Percentiles rank a stretch among this genome's conserved stretches.
phyloP scores from a whole-genome alignment of 805 yeast genomes.

The Candida succiphila region DNA sequence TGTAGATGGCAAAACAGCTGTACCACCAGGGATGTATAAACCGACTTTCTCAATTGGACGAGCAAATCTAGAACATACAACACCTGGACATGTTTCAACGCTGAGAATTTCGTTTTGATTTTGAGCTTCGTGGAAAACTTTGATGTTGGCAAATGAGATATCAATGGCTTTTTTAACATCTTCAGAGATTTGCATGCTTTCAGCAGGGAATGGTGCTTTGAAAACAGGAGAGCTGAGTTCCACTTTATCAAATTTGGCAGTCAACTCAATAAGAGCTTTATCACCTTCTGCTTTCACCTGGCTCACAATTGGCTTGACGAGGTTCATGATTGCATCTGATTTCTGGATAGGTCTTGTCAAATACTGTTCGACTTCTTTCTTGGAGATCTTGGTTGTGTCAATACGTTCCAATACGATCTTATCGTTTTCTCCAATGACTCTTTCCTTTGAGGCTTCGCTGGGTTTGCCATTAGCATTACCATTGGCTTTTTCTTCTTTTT shows the following conservation, averaged over 20 bases:
- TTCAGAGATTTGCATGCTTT: constrained; percentile 62
- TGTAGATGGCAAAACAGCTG: constrained; percentile 96
- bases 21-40: constrained; percentile 96
- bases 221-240: constrained; percentile 61
- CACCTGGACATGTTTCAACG: constrained; percentile 94
- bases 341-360: constrained; percentile 92
- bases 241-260: constrained; percentile 88
- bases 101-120: constrained; percentile 59
- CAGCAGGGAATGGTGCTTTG: constrained; percentile 78
- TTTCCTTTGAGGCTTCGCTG: constrained; percentile 9
- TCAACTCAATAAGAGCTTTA: constrained; percentile 75
- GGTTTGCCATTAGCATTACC: too few species aligned
- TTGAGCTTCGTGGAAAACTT: constrained; percentile 91
- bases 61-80: constrained; percentile 86
- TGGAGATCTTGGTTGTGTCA: constrained; percentile 28
- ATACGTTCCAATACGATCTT: constrained; percentile 43
- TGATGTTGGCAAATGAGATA: constrained; percentile 79
- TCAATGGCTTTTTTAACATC: constrained; percentile 80
- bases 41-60: constrained; percentile 94
- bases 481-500: constrained; percentile 8
- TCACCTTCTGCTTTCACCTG: constrained; percentile 75
- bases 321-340: constrained; percentile 83
- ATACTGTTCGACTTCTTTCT: constrained; percentile 44
- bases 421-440: constrained; percentile 21
- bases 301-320: constrained; percentile 84